Evolutionary conservation across 2,329 filamentous ascomycete species (phyloP).

Genomic region (Talaromyces sp.): DNA sequence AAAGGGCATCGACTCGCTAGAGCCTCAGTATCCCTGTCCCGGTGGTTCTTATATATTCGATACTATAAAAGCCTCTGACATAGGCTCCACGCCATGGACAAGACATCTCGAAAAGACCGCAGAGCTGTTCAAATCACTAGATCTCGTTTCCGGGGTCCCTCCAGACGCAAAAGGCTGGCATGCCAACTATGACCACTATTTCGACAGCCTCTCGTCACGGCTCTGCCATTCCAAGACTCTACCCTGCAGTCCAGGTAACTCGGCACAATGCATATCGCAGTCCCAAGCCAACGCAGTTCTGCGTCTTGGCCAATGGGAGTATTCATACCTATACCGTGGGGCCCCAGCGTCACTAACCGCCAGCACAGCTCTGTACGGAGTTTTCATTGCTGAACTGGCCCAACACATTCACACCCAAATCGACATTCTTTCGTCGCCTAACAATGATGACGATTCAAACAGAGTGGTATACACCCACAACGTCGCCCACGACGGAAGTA

Average conservation of each 20-base stretch:
- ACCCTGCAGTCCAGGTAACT: constrained; percentile 57
- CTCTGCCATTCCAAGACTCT: constrained; percentile 71
- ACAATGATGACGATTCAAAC: constrained; percentile 22
- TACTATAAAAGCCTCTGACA: constrained; percentile 35
- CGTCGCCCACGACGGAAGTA: constrained; percentile 72
- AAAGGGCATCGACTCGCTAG: constrained; percentile 62
- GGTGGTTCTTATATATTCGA: constrained; percentile 44
- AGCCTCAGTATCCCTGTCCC: constrained; percentile 66
- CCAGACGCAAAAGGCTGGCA: constrained; percentile 60
- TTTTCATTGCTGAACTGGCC: constrained; percentile 70
- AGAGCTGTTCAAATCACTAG: constrained; percentile 56
- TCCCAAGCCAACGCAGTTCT: constrained; percentile 65
- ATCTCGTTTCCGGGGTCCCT: constrained; percentile 64
- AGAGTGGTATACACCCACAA: constrained; percentile 64
- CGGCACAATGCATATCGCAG: constrained; percentile 57
- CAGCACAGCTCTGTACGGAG: constrained; percentile 60
- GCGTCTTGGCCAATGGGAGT: constrained; percentile 74
- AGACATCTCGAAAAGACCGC: constrained; percentile 57
- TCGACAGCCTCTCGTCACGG: constrained; percentile 73
- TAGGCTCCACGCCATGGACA: constrained; percentile 52
- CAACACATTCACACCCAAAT: constrained; percentile 57
- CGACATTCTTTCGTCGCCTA: constrained; percentile 9
- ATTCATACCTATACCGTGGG: constrained; percentile 72
- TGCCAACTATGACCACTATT: constrained; percentile 69
- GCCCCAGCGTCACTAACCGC: constrained; percentile 58